Evolutionary conservation across 1,284 basidiomycete genomes (phyloP).

Genomic region (Moesziomyces sp.): DNA sequence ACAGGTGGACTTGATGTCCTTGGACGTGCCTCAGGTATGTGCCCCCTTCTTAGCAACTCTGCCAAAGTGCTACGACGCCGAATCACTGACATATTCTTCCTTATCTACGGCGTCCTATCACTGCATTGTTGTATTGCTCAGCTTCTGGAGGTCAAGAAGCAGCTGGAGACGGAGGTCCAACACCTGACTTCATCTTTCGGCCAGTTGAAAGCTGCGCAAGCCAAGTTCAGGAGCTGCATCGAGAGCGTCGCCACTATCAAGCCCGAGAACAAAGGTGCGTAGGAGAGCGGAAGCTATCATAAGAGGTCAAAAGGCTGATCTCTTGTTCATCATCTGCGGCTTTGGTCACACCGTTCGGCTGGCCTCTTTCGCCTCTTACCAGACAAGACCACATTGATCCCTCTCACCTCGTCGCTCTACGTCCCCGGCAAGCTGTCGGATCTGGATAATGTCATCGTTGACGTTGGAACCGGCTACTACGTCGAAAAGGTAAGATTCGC

Average conservation of each 20-base stretch:
- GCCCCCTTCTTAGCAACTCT: no score
- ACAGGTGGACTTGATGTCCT: slow-evolving; percentile 54
- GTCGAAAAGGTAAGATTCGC: slow-evolving; percentile 81
- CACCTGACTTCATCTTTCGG: slow-evolving; percentile 92
- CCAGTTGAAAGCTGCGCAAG: slow-evolving; percentile 90
- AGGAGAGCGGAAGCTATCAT: not conserved
- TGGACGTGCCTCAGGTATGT: slow-evolving; percentile 55
- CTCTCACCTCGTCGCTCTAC: slow-evolving; percentile 92
- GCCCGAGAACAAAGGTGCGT: slow-evolving; percentile 75
- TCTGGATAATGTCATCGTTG: slow-evolving; percentile 87
- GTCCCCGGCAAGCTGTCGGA: slow-evolving; percentile 90
- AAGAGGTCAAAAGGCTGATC: not conserved
- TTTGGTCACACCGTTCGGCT: not conserved
- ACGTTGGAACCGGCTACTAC: slow-evolving; percentile 96
- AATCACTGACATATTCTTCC: no score
- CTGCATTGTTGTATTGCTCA: no score
- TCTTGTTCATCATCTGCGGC: not conserved
- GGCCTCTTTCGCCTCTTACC: not conserved
- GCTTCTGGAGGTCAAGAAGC: slow-evolving; percentile 63
- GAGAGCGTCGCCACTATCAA: slow-evolving; percentile 84
- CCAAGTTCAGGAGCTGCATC: slow-evolving; percentile 88
- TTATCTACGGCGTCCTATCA: no score
- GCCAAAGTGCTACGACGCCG: no score
- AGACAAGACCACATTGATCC: slow-evolving; percentile 90
- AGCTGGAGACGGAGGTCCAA: slow-evolving; percentile 79